phyloP scores from a whole-genome alignment of 2,329 filamentous ascomycete species.

The Alternaria alternata region DNA sequence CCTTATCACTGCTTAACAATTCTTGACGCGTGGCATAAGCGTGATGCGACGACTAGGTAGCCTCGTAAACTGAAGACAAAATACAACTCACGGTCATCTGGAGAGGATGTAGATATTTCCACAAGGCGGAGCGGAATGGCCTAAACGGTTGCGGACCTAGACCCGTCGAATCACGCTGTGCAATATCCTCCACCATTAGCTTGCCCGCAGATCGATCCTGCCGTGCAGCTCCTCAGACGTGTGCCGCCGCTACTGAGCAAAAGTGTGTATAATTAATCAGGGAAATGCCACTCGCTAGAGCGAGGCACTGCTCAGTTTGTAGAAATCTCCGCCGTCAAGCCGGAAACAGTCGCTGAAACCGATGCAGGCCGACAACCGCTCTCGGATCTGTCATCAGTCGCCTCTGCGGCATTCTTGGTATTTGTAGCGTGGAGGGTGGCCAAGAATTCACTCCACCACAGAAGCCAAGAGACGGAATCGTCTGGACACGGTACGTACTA shows the following conservation, averaged over 20 bases:
- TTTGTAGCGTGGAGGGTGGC: neutral
- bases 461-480: neutral
- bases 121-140: neutral
- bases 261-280: neutral
- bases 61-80: neutral
- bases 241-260: neutral
- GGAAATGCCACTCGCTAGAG: neutral
- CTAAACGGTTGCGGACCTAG: neutral
- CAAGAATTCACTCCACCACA: neutral
- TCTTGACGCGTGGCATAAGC: constrained; percentile 1
- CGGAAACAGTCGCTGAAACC: neutral
- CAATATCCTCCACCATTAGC: neutral
- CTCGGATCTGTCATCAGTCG: neutral
- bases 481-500: neutral
- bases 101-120: neutral
- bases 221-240: neutral
- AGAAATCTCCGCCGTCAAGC: neutral
- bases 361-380: neutral
- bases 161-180: neutral
- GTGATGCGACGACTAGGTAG: constrained; percentile 2
- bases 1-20: neutral
- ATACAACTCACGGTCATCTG: neutral
- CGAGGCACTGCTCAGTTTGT: neutral
- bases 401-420: neutral
- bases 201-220: neutral